Percentiles rank a stretch among this genome's conserved stretches.
Conservation (phyloP, 176 grass and related monocot species). For the Oryza longistaminata region DNA sequence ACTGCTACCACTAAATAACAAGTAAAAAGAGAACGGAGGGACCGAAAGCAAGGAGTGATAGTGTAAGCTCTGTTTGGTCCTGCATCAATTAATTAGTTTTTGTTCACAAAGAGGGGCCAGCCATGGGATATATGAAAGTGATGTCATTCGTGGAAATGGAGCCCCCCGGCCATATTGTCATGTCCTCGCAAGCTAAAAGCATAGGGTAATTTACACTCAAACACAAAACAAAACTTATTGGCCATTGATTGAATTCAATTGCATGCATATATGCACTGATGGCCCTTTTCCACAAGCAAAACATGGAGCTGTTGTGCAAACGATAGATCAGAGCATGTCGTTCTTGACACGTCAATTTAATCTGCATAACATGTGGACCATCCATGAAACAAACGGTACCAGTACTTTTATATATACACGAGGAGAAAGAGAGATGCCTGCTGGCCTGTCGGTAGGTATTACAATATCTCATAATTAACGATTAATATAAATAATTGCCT, state of each 20-base stretch:
- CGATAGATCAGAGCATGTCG: not conserved
- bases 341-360: not conserved
- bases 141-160: slow-evolving; percentile 45
- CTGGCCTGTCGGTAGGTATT: slow-evolving; percentile 7
- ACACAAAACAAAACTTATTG: not conserved
- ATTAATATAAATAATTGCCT: not conserved
- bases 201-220: not conserved
- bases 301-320: not conserved
- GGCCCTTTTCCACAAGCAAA: not conserved
- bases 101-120: not conserved
- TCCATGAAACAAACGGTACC: not conserved
- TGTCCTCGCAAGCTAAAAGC: slow-evolving; percentile 3
- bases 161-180: slow-evolving; percentile 11
- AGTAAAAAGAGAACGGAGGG: not conserved
- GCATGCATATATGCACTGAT: too few relatives aligned
- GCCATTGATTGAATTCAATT: not conserved
- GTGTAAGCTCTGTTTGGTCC: not conserved
- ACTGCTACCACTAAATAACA: not conserved
- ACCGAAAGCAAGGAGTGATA: not conserved
- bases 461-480: not conserved
- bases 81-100: slow-evolving; percentile 33
- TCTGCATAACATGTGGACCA: not conserved
- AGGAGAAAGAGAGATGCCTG: not conserved
- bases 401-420: not conserved
- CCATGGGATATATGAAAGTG: slow-evolving; percentile 25